phyloP scores from a whole-genome alignment of 371 early-diverging fungal species.

The Circinella minor region DNA sequence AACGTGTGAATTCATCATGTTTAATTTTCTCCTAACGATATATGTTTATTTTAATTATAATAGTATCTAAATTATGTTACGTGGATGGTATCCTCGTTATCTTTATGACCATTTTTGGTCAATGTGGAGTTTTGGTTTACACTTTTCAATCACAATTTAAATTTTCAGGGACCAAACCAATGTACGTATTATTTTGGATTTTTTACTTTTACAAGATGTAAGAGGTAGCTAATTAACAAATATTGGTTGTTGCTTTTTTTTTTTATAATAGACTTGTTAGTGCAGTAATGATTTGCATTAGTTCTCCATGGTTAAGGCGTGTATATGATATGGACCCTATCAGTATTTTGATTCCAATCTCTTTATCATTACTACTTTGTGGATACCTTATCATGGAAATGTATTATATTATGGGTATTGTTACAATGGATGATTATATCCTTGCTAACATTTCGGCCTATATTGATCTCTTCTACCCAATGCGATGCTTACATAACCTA shows the following conservation, averaged over 20 bases:
- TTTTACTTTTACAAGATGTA: neutral
- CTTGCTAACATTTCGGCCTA: slow-evolving; percentile 44
- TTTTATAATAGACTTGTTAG: slow-evolving; percentile 25
- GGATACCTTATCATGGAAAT: slow-evolving; percentile 43
- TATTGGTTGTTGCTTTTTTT: too few relatives aligned
- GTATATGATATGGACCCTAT: slow-evolving; percentile 27
- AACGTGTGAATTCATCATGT: too few relatives aligned
- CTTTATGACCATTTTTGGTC: slow-evolving; percentile 33
- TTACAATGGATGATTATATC: slow-evolving; percentile 42
- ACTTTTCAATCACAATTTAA: slow-evolving; percentile 34
- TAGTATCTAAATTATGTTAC: slow-evolving; percentile 35
- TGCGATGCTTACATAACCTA: slow-evolving; percentile 46
- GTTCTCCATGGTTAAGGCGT: slow-evolving; percentile 32
- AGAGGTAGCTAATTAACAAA: neutral
- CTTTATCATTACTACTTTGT: slow-evolving; percentile 33
- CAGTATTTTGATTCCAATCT: slow-evolving; percentile 38
- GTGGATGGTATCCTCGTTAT: slow-evolving; percentile 35
- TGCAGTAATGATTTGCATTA: slow-evolving; percentile 26
- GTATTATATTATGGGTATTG: slow-evolving; percentile 42
- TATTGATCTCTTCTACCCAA: slow-evolving; percentile 47
- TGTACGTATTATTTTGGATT: slow-evolving; percentile 26
- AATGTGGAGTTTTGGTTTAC: slow-evolving; percentile 26
- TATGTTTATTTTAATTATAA: neutral
- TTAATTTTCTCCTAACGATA: neutral
- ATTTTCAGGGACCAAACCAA: slow-evolving; percentile 37